These are phyloP conservation scores for Phyllosticta citrichinensis DNA, from an alignment of 2,329 filamentous ascomycete genomes.

Conservation along the genomic window DNA sequence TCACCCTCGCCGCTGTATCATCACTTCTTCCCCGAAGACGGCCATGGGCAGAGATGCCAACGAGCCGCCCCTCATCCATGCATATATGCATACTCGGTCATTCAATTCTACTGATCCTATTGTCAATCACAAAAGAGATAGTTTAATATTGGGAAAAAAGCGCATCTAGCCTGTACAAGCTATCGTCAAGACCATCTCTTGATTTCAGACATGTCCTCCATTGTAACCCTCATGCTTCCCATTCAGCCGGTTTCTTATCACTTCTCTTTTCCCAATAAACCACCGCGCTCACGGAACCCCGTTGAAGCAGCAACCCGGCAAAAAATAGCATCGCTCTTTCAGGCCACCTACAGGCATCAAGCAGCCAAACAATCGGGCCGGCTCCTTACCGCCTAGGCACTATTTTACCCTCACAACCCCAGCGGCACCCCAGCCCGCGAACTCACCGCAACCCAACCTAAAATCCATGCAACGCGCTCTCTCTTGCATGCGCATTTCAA, in stretches of 20 bases:
- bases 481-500: background rate
- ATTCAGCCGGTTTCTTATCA: background rate
- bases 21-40: background rate
- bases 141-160: background rate
- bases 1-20: background rate
- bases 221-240: background rate
- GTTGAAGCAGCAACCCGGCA: background rate
- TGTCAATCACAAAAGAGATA: background rate
- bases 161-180: background rate
- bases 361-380: background rate
- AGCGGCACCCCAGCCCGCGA: background rate
- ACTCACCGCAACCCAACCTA: background rate
- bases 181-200: background rate
- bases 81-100: background rate
- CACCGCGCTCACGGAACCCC: background rate
- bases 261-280: background rate
- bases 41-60: background rate
- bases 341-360: background rate
- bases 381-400: background rate
- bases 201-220: background rate
- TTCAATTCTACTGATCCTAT: background rate
- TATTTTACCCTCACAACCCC: background rate
- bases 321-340: background rate
- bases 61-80: background rate
- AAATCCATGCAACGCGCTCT: background rate